phyloP scores from a whole-genome alignment of 306 rosid species.

The Nissolia schottii region DNA sequence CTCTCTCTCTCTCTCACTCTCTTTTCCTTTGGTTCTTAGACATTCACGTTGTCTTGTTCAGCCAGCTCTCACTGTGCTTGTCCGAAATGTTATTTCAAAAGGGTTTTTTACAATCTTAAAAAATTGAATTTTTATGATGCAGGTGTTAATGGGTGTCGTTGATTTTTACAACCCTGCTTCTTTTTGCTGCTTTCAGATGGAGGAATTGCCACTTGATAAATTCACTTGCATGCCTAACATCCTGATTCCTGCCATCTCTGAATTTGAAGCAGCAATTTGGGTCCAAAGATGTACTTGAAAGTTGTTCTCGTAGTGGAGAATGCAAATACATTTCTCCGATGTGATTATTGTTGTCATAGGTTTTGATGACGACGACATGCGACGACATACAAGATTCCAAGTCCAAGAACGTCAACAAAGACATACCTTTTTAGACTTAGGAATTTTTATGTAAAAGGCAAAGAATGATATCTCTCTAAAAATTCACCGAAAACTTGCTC shows the following conservation, averaged over 20 bases:
- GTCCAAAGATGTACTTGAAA: slow-evolving; percentile 6
- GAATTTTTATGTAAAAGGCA: no score
- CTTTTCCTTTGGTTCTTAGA: neutral
- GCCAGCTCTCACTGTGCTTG: neutral
- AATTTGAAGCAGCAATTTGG: slow-evolving; percentile 5
- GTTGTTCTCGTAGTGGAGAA: neutral
- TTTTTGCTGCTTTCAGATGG: slow-evolving; percentile 16
- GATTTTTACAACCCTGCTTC: slow-evolving; percentile 32
- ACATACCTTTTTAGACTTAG: no score
- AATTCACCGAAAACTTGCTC: no score
- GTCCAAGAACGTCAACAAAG: no score
- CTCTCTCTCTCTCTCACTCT: no score
- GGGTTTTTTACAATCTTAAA: neutral
- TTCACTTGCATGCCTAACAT: neutral
- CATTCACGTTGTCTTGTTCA: neutral
- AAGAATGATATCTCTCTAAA: no score
- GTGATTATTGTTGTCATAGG: no score
- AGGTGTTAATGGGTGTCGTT: slow-evolving; percentile 58
- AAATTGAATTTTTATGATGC: neutral
- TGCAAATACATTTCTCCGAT: neutral
- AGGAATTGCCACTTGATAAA: slow-evolving; percentile 8
- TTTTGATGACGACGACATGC: no score
- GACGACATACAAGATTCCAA: no score
- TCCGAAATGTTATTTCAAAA: neutral
- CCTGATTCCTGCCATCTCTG: neutral